Conservation (phyloP, 1,284 basidiomycete species). For the Macrocybe sp. region DNA sequence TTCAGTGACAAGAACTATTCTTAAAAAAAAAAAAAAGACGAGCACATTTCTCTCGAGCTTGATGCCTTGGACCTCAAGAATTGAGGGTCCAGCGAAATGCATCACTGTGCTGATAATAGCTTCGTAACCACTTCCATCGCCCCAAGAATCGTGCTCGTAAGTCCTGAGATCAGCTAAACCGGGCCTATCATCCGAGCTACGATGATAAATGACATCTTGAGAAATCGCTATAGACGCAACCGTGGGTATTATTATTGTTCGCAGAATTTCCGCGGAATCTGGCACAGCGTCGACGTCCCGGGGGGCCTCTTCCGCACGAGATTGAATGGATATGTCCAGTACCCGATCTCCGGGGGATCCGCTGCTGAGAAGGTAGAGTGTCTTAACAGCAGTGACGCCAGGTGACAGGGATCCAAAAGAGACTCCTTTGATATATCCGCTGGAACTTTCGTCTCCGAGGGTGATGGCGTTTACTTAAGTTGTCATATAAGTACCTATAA, state of each 20-base stretch:
- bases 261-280: constrained; percentile 57
- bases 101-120: constrained; percentile 49
- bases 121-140: constrained; percentile 47
- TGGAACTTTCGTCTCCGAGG: constrained; percentile 57
- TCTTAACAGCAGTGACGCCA: constrained; percentile 50
- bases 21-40: not conserved
- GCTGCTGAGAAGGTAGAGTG: constrained; percentile 50
- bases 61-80: constrained; percentile 47
- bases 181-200: constrained; percentile 28
- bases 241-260: constrained; percentile 57
- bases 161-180: constrained; percentile 50
- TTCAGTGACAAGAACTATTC: not conserved
- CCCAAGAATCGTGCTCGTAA: constrained; percentile 52
- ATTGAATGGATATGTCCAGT: constrained; percentile 74
- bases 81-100: constrained; percentile 47
- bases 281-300: constrained; percentile 11
- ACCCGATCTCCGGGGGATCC: constrained; percentile 62
- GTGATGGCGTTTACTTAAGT: constrained; percentile 57
- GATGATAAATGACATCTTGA: constrained; percentile 47
- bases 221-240: constrained; percentile 47
- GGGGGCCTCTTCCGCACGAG: constrained; percentile 29
- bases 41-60: constrained; percentile 44
- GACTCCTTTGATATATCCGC: constrained; percentile 70
- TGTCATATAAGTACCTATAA: not conserved
- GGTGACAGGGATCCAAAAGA: constrained; percentile 57